A percentile compares a stretch with the other conserved stretches of the same genome.
phyloP scores from a whole-genome alignment of 352 stramenopile species.

The Ophiocytium majus region DNA sequence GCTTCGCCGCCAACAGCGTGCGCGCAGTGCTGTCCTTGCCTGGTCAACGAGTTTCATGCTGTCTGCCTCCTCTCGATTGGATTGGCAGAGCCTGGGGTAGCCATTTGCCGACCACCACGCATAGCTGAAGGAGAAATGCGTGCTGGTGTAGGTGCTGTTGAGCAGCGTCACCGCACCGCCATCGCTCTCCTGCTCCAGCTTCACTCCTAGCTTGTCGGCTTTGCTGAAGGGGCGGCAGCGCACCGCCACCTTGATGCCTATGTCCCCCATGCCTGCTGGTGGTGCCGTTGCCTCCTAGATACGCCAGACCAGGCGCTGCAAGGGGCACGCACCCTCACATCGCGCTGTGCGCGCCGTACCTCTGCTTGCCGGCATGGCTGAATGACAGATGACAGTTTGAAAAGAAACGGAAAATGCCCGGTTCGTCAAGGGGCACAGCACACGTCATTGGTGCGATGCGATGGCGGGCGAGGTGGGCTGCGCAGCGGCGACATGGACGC shows the following conservation, averaged over 20 bases:
- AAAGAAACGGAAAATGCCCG: too few species aligned
- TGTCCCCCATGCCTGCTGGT: background rate
- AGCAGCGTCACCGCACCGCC: conserved; percentile 78
- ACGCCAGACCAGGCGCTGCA: background rate
- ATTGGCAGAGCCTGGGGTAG: conserved; percentile 59
- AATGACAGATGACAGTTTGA: too few species aligned
- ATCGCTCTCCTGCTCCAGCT: conserved; percentile 77
- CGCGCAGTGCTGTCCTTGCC: too few species aligned
- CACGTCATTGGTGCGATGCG: too few species aligned
- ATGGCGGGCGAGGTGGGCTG: too few species aligned
- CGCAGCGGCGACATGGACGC: too few species aligned
- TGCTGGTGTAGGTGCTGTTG: conserved; percentile 86
- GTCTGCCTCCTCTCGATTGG: conserved; percentile 26
- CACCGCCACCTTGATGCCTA: conserved; percentile 59
- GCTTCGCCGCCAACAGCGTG: too few species aligned
- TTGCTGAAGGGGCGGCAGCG: conserved; percentile 64
- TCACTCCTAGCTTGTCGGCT: conserved; percentile 80
- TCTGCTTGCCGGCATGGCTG: too few species aligned
- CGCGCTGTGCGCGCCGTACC: too few species aligned
- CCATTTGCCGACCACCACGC: conserved; percentile 86
- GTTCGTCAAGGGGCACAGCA: too few species aligned
- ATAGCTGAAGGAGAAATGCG: conserved; percentile 83
- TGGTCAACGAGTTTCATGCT: conserved; percentile 46
- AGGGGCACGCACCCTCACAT: too few species aligned
- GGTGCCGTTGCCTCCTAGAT: background rate